Evolutionary conservation across 805 yeast species (phyloP), one percentile per base, ranked within the genome.

Genomic region (Hanseniaspora taiwanica): DNA sequence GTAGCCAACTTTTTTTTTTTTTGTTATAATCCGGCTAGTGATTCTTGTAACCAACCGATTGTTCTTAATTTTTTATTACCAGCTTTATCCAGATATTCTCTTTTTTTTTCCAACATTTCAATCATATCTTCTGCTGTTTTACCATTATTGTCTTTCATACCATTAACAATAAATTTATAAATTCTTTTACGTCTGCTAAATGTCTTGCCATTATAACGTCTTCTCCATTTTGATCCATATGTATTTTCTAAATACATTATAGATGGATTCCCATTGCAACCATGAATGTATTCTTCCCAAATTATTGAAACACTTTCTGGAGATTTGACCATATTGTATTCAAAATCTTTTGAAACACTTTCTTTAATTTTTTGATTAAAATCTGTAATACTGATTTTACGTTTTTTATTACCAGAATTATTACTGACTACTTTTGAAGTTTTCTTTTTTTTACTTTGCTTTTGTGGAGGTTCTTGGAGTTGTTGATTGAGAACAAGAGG

Each of bases 181-280:
- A 59, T 44, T 32, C 63, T 49, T 42, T 60, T 60, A 33, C 67
- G 48, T 38, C 66, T 48, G 2, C 61, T 54, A 44, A 53, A 63
- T 9, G 56, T 60, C 50, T 54, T 62, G 31, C 54, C 55, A 47
- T 55, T 60, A 43, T 48, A 60, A 38, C 44, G 64, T 42, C 47
- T 52, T 46, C 70, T 52, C 71, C 71, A 66, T 27, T 60, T 56
- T 37, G 64, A 60, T 5, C 68, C 68, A 44, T 57, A 65, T 33
- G 55, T 55, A 21, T 59, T 59, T 40, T 66, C 69, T n/a, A 66
- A 51, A 14, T 54, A 55, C 40, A 58, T 56, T 13, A 66, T 60
- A 2, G 69, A 57, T 6, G 68, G 68, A n/a, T 51, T 49, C 1
- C 68, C 68, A 42, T 63, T 54, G 24, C 65, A 53, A 2, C 71